Evolutionary conservation across 2,329 filamentous ascomycete species (phyloP).

Genomic region (Arachnomyces sp.): DNA sequence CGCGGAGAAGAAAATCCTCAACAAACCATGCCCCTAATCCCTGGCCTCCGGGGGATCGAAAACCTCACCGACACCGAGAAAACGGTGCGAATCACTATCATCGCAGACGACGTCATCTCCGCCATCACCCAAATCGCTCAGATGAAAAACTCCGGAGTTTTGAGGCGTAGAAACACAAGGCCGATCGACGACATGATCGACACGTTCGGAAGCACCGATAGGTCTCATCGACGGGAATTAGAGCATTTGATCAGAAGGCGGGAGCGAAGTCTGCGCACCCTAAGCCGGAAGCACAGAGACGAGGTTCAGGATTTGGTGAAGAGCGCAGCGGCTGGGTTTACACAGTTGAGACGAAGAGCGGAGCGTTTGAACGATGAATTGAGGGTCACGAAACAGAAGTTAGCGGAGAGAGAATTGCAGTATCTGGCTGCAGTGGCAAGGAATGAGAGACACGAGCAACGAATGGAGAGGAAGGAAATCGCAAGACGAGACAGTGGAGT

Average conservation of each 20-base stretch:
- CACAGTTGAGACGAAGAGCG: slow-evolving; percentile 12
- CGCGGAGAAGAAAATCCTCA: neutral
- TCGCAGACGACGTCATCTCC: slow-evolving; percentile 25
- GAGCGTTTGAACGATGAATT: slow-evolving; percentile 8
- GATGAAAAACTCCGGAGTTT: slow-evolving; percentile 18
- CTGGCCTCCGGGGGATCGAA: slow-evolving; percentile 19
- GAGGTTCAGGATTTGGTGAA: slow-evolving; percentile 16
- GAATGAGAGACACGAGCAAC: neutral
- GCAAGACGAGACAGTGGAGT: too few species aligned
- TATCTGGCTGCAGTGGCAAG: too few species aligned
- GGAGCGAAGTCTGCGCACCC: slow-evolving; percentile 12
- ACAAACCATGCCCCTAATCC: slow-evolving; percentile 7
- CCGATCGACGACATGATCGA: slow-evolving; percentile 22
- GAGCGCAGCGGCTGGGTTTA: slow-evolving; percentile 12
- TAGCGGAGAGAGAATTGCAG: neutral
- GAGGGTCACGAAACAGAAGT: slow-evolving; percentile 1
- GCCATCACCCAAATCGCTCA: slow-evolving; percentile 23
- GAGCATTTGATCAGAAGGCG: slow-evolving; percentile 9
- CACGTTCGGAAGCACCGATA: slow-evolving; percentile 18
- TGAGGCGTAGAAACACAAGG: slow-evolving; percentile 16
- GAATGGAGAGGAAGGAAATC: slow-evolving; percentile 7
- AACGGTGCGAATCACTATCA: slow-evolving; percentile 16
- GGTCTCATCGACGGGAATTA: slow-evolving; percentile 11
- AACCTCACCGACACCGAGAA: slow-evolving; percentile 15
- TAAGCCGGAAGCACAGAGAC: slow-evolving; percentile 11